Base-by-base conservation (phyloP, 2,329 filamentous ascomycete genomes). In the Acarospora socialis region DNA sequence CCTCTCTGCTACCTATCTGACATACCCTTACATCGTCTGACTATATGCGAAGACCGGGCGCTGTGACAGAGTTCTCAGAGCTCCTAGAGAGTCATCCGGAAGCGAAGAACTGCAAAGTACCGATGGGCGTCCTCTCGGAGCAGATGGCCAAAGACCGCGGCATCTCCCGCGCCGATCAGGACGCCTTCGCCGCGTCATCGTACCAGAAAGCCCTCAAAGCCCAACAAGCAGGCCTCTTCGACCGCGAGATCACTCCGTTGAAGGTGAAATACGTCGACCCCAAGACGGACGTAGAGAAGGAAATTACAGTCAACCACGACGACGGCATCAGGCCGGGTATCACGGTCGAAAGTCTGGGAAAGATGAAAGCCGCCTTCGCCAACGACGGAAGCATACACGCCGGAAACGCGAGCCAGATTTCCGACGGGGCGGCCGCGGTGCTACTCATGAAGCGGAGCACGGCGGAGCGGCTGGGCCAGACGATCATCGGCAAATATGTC, bases 381-480 rank as follows among this genome's bases (percentile, higher is more conserved):
- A 84, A 92, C 60, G 79, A 90, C 49, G 90, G 90, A 25, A 77
- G 71, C 49, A 95, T 95, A 61, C 87, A 95, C 66, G 90, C 83
- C 36, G 90, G 90, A 47, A 98, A 95, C 57, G 87, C 90, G 17
- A 84, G 77, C 32, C 90, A 95, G 61, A 84, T 98, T 54, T 90
- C 82, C 18, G 84, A 98, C 60, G 90, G 90, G 44, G 90, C 90
- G 14, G 87, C 90, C 18, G 90, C 90, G 28, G 87, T 95, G 5
- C 70, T 95, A 27, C 68, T 98, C 51, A 95, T 95, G 90, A 84
- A 81, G 65, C 83, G 90, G 34, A 81, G 77, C 42, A 92, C 80
- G 10, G 90, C 90, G 29, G 77, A 93, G 66, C 70, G 71, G 44
- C 77, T 95, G 10, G 82, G 82, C 36, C 87, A 94, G 65, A 69